Conservation (phyloP, 1,284 basidiomycete genomes). For the Polyporus tsugae region DNA sequence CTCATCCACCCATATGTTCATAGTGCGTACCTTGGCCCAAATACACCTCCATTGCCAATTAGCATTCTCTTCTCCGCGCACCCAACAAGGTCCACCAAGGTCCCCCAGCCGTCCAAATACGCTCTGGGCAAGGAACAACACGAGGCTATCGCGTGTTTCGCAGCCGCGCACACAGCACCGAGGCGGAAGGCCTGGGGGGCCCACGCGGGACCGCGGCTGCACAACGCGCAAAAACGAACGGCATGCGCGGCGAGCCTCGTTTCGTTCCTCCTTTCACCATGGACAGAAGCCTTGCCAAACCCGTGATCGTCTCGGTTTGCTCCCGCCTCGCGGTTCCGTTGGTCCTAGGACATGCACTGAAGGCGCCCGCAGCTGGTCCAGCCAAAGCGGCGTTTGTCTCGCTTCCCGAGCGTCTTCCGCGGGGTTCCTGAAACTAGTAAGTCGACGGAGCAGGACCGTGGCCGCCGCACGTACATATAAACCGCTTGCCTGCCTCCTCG, state of each 20-base stretch:
- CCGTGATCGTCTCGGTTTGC: slow-evolving; percentile 9
- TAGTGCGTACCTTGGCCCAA: slow-evolving; percentile 4
- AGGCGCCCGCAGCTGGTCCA: background rate
- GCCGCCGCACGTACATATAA: slow-evolving; percentile 7
- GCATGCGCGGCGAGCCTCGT: background rate
- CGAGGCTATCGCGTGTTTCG: slow-evolving; percentile 14
- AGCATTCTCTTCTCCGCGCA: slow-evolving; percentile 8
- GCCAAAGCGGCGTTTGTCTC: slow-evolving; percentile 16
- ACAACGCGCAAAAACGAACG: background rate
- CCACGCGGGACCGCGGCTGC: slow-evolving; percentile 4
- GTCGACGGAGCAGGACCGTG: slow-evolving; percentile 10
- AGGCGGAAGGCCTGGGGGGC: background rate
- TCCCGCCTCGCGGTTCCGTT: slow-evolving; percentile 6
- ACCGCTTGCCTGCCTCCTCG: background rate
- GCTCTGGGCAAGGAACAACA: slow-evolving; percentile 12
- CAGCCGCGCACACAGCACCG: slow-evolving; percentile 4
- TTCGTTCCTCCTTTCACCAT: background rate
- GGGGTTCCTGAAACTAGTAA: slow-evolving; percentile 15
- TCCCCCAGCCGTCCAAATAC: slow-evolving; percentile 3
- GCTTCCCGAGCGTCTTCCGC: slow-evolving; percentile 11
- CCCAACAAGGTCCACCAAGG: background rate
- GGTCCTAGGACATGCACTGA: background rate
- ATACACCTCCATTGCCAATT: slow-evolving; percentile 11
- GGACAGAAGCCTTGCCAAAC: background rate
- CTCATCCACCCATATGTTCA: background rate